Evolutionary conservation across 164 flowering plant species (phyloP).

Genomic region (Magnolia officinalis): DNA sequence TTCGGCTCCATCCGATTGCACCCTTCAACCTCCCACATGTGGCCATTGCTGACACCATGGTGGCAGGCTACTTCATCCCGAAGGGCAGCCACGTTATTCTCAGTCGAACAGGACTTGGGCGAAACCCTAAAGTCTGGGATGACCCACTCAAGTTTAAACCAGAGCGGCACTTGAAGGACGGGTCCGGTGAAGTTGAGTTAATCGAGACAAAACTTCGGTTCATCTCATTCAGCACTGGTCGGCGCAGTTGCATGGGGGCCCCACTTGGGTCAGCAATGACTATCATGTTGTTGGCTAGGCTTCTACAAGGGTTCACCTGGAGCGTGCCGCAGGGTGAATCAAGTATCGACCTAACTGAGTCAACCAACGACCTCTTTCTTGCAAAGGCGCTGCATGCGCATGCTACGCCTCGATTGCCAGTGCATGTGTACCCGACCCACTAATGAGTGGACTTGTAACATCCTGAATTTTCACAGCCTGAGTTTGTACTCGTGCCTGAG

Average conservation of each 20-base stretch:
- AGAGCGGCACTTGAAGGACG: slow-evolving; percentile 32
- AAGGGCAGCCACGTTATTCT: slow-evolving; percentile 28
- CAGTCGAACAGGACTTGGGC: slow-evolving; percentile 19
- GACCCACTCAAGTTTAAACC: slow-evolving; percentile 41
- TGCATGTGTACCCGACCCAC: neutral
- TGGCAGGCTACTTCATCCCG: slow-evolving; percentile 32
- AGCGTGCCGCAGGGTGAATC: neutral
- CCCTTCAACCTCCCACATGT: slow-evolving; percentile 32
- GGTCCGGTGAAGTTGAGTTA: slow-evolving; percentile 14
- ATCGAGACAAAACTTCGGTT: slow-evolving; percentile 30
- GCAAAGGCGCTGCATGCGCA: neutral
- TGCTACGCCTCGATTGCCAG: neutral
- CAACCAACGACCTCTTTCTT: neutral
- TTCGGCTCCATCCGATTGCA: slow-evolving; percentile 28
- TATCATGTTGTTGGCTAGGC: slow-evolving; percentile 5
- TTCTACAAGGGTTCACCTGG: slow-evolving; percentile 4
- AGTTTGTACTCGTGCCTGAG: too few species aligned
- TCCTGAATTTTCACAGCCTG: too few species aligned
- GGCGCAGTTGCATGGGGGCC: slow-evolving; percentile 23
- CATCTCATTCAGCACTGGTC: slow-evolving; percentile 38
- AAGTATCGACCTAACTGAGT: neutral
- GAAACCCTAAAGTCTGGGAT: slow-evolving; percentile 29
- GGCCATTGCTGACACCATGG: slow-evolving; percentile 14
- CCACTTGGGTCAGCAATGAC: slow-evolving; percentile 4
- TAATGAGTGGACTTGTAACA: too few species aligned